Conservation (phyloP, 768 basidiomycete genomes). For the Lactarius pseudohatsudake region DNA sequence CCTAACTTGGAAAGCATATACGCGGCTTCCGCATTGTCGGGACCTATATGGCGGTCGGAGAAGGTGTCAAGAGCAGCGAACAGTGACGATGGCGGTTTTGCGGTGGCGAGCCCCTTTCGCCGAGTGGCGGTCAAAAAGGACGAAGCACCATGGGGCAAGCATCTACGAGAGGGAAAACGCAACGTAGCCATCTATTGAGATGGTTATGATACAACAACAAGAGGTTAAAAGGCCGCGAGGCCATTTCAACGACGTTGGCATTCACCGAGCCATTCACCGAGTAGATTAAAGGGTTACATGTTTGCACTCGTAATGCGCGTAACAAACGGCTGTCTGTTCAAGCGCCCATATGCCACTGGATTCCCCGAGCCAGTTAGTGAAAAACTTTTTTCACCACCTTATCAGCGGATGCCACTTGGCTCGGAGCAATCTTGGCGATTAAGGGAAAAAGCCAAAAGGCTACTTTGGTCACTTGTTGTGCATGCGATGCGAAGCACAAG, state of each 20-base stretch:
- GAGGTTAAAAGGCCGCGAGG: constrained; percentile 13
- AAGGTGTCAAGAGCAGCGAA: constrained; percentile 91
- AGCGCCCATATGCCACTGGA: not conserved
- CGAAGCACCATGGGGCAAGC: constrained; percentile 21
- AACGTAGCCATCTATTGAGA: constrained; percentile 23
- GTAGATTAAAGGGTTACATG: constrained; percentile 35
- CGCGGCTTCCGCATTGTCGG: constrained; percentile 74
- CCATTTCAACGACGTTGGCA: constrained; percentile 18
- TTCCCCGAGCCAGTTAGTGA: constrained; percentile 29
- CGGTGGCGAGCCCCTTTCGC: constrained; percentile 54
- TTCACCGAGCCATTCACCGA: constrained; percentile 62
- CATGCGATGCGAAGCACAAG: not conserved
- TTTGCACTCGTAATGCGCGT: not conserved
- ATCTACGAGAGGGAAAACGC: constrained; percentile 24
- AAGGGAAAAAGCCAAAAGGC: not conserved
- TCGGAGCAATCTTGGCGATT: constrained; percentile 24
- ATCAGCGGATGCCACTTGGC: constrained; percentile 10
- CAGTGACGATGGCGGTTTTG: constrained; percentile 58
- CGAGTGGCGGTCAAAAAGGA: constrained; percentile 28
- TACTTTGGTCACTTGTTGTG: not conserved
- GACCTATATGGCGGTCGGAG: constrained; percentile 88
- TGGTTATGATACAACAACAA: not conserved
- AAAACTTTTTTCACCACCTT: constrained; percentile 20
- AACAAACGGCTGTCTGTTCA: not conserved
- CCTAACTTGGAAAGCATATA: constrained; percentile 84